Conservation (phyloP, 352 stramenopile species). For the Phytophthora fragariae region DNA sequence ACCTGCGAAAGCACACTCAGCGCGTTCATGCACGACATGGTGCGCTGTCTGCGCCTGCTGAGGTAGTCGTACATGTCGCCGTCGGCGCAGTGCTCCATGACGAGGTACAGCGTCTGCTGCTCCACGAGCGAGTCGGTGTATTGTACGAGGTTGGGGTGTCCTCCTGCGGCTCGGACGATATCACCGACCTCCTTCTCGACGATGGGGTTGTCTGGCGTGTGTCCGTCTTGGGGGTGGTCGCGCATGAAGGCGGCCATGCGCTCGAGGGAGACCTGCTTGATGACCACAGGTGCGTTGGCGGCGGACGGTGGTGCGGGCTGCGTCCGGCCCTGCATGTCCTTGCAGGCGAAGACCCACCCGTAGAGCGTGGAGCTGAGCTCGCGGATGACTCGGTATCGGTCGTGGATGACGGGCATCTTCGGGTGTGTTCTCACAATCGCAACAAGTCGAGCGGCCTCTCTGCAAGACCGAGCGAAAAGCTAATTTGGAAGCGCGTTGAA, state of each 20-base stretch:
- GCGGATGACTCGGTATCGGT: conserved; percentile 36
- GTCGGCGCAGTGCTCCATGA: conserved; percentile 42
- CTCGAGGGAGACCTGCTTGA: conserved; percentile 54
- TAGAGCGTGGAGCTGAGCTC: conserved; percentile 55
- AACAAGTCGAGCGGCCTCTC: not conserved
- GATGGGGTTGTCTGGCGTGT: conserved; percentile 44
- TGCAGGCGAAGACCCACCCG: conserved; percentile 51
- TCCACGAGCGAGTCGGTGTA: conserved; percentile 53
- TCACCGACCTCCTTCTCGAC: conserved; percentile 47
- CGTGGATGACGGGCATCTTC: conserved; percentile 26
- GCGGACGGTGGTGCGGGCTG: not conserved
- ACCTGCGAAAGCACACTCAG: conserved; percentile 41
- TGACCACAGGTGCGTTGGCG: conserved; percentile 30
- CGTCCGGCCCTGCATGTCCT: conserved; percentile 33
- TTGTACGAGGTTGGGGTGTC: conserved; percentile 50
- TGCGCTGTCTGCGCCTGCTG: conserved; percentile 10
- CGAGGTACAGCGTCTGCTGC: conserved; percentile 49
- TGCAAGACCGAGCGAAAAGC: not conserved
- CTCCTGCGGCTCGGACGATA: conserved; percentile 29
- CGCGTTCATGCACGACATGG: conserved; percentile 22
- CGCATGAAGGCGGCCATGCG: conserved; percentile 32
- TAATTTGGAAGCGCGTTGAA: not conserved
- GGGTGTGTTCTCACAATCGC: not conserved
- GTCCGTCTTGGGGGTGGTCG: conserved; percentile 8
- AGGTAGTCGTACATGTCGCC: conserved; percentile 43